Percentiles rank a stretch among this genome's conserved stretches.
Evolutionary conservation across 2,329 filamentous ascomycete genomes (phyloP).

Genomic region (Fusarium sp.): DNA sequence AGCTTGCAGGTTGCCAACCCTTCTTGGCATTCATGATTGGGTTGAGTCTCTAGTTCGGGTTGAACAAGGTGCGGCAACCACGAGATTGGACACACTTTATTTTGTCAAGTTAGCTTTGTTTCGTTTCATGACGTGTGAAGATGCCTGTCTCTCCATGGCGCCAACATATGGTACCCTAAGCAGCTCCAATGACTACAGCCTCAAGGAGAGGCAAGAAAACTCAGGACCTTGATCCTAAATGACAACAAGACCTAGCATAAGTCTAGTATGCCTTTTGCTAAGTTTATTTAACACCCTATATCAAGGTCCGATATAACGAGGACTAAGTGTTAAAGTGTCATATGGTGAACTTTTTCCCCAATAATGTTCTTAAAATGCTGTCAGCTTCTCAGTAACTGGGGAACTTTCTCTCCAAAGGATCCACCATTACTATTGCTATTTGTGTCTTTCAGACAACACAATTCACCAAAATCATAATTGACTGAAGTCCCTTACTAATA

Average conservation of each 20-base stretch:
- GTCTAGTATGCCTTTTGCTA: too few species aligned
- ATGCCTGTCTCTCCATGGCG: constrained; percentile 1
- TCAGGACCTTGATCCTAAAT: neutral
- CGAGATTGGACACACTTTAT: constrained; percentile 23
- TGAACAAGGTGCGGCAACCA: constrained; percentile 26
- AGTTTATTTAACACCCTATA: too few species aligned
- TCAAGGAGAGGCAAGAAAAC: neutral
- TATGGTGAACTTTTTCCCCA: neutral
- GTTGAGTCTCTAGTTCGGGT: constrained; percentile 27
- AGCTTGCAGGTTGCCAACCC: neutral
- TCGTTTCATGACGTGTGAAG: constrained; percentile 38
- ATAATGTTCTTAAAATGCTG: neutral
- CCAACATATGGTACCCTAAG: constrained; percentile 32
- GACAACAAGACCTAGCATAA: too few species aligned
- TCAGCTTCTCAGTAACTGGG: neutral
- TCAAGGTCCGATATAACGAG: neutral
- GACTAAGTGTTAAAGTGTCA: neutral
- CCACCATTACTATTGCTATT: neutral
- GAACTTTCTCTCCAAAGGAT: neutral
- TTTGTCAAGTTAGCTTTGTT: constrained; percentile 17
- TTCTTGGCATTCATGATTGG: constrained; percentile 20
- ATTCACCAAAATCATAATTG: neutral
- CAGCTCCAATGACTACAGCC: neutral
- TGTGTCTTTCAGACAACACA: neutral
- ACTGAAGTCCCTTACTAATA: neutral